Evolutionary conservation across 768 basidiomycete species (phyloP).

Genomic region (Hebeloma cylindrosporum): DNA sequence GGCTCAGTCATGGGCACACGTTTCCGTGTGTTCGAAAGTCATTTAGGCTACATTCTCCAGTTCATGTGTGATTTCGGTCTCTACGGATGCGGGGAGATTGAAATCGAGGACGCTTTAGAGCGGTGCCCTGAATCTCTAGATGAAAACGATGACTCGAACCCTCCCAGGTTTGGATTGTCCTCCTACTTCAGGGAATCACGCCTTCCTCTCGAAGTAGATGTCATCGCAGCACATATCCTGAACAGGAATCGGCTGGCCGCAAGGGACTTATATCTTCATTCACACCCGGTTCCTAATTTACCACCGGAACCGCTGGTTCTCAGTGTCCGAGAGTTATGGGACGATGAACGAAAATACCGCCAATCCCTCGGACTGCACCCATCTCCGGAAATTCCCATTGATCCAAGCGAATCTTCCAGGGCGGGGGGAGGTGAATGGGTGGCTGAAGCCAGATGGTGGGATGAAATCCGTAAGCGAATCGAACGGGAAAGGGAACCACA

Average conservation of each 20-base stretch:
- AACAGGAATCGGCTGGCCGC: conserved; percentile 70
- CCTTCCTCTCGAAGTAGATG: conserved; percentile 79
- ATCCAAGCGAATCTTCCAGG: conserved; percentile 64
- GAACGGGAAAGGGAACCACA: conserved; percentile 37
- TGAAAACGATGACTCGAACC: conserved; percentile 31
- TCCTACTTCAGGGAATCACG: conserved; percentile 67
- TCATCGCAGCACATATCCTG: conserved; percentile 76
- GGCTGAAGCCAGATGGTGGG: conserved; percentile 75
- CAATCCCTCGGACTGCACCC: conserved; percentile 64
- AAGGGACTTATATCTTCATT: conserved; percentile 63
- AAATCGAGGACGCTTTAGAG: conserved; percentile 66
- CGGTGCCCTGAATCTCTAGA: conserved; percentile 39
- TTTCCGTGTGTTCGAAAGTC: conserved; percentile 85
- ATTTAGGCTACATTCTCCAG: conserved; percentile 85
- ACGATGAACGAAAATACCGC: conserved; percentile 86
- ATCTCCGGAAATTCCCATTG: conserved; percentile 70
- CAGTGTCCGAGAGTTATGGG: conserved; percentile 93
- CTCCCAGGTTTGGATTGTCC: conserved; percentile 43
- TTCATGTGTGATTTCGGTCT: conserved; percentile 95
- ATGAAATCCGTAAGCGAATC: conserved; percentile 64
- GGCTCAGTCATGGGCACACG: conserved; percentile 80
- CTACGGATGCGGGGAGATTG: conserved; percentile 91
- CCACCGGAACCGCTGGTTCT: conserved; percentile 75
- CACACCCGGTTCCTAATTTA: conserved; percentile 53
- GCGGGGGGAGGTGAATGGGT: conserved; percentile 63